A percentile compares a stretch with the other conserved stretches of the same genome.
phyloP scores from a whole-genome alignment of 306 rosid species.

The Phaseolus lunatus region DNA sequence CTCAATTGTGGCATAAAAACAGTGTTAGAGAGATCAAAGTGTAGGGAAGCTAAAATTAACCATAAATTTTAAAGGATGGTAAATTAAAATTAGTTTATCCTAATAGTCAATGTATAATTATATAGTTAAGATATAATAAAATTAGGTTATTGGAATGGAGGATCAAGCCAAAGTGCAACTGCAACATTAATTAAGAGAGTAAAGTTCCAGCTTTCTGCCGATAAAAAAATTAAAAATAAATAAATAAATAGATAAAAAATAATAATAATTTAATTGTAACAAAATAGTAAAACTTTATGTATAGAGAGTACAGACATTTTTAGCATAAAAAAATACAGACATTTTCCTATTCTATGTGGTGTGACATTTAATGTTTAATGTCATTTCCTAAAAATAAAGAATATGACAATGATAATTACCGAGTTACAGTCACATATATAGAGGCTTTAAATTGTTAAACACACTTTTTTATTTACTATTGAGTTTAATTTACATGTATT shows the following conservation, averaged over 20 bases:
- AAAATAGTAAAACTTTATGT: neutral
- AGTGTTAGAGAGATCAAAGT: neutral
- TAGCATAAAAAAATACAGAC: neutral
- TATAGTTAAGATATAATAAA: neutral
- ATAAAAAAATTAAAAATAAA: too few relatives aligned
- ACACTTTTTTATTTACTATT: neutral
- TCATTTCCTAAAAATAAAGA: neutral
- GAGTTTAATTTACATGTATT: neutral
- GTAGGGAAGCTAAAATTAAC: neutral
- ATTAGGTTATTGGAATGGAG: neutral
- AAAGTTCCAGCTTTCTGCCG: constrained; percentile 26
- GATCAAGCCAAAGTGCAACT: constrained; percentile 7
- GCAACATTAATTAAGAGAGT: neutral
- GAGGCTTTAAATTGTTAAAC: neutral
- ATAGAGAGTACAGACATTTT: neutral
- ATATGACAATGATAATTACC: neutral
- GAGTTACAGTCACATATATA: neutral
- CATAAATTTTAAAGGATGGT: neutral
- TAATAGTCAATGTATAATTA: neutral
- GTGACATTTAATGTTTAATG: neutral
- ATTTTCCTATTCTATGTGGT: neutral
- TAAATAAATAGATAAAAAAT: too few relatives aligned
- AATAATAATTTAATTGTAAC: neutral
- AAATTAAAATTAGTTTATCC: neutral
- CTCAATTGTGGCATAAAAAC: too few relatives aligned